Evolutionary conservation across 441 rosid species (phyloP), one percentile per base, ranked within the genome.

Genomic region (Eutrema salsugineum): DNA sequence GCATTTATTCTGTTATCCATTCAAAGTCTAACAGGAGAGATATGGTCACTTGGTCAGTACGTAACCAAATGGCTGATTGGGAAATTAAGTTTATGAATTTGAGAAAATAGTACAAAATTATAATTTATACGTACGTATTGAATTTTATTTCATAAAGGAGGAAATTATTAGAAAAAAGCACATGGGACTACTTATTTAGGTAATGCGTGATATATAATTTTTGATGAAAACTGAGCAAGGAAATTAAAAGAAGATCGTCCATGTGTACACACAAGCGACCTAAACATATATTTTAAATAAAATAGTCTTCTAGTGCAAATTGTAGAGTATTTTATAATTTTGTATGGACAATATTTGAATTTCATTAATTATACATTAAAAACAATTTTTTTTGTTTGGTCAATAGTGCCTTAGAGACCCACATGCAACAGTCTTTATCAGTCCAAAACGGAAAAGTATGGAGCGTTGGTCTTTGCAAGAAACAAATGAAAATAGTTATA

Each of bases 381-480:
- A 61, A 16, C 33, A 63, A 5, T 28, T 16, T 24, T 72, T n/a
- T n/a, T n/a, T n/a, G n/a, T n/a, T n/a, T n/a, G n/a, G 36, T 65
- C 66, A 63, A 54, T 22, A 43, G 15, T 53, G 63, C 53, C 60
- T 11, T 54, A 1, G 32, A 5, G 20, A 73, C 30, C 62, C 68
- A 66, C 72, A 73, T 73, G 72, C 72, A 66, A 66, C 28, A 2
- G 56, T 59, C 68, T 49, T 40, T 50, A 17, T 73, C 78, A 54
- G 33, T 48, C 16, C 51, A n/a, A 57, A 73, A 57, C 35, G 46
- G 38, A 65, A 64, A 65, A 56, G 53, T 73, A 57, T 65, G 71
- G 60, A 65, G 51, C 67, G 68, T 66, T 73, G 62, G 53, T 30
- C 39, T 66, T 9, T 33, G 32, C 72, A 66, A 66, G 78, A 73